These are phyloP conservation scores for Cercospora sesami DNA, from an alignment of 2,329 filamentous ascomycete species.

Conservation along the genomic window DNA sequence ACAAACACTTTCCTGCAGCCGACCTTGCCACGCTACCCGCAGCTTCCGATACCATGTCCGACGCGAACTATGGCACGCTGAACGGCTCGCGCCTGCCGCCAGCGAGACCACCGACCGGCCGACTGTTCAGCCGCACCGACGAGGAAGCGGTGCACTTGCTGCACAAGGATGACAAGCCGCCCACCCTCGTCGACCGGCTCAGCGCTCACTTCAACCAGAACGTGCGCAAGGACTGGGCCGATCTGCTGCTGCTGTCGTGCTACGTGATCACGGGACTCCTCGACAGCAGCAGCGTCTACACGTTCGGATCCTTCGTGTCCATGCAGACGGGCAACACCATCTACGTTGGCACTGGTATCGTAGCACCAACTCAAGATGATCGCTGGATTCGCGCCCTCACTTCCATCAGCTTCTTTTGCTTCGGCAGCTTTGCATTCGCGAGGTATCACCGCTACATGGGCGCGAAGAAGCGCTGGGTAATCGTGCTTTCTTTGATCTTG, in stretches of 20 bases:
- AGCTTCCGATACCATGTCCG: slow-evolving; percentile 16
- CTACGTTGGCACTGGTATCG: slow-evolving; percentile 73
- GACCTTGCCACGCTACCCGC: slow-evolving; percentile 19
- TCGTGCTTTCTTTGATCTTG: slow-evolving; percentile 50
- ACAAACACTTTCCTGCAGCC: not conserved
- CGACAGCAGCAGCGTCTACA: slow-evolving; percentile 73
- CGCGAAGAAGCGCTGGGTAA: slow-evolving; percentile 64
- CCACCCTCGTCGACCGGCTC: slow-evolving; percentile 12
- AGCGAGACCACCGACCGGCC: slow-evolving; percentile 7
- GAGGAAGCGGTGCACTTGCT: slow-evolving; percentile 26
- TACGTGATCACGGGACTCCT: slow-evolving; percentile 76
- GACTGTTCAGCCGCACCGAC: slow-evolving; percentile 22
- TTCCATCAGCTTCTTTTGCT: slow-evolving; percentile 69
- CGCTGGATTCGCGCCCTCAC: slow-evolving; percentile 72
- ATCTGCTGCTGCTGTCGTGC: slow-evolving; percentile 68
- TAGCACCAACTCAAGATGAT: slow-evolving; percentile 48
- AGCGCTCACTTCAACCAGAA: slow-evolving; percentile 46
- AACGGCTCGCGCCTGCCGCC: not conserved
- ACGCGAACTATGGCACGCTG: slow-evolving; percentile 24
- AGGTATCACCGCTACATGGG: slow-evolving; percentile 65
- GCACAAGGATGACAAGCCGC: slow-evolving; percentile 9
- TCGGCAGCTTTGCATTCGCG: slow-evolving; percentile 71
- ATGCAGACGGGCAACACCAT: slow-evolving; percentile 84
- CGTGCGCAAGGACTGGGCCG: slow-evolving; percentile 63
- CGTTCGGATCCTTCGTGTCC: slow-evolving; percentile 77